Evolutionary conservation across 768 basidiomycete genomes (phyloP).

Genomic region (Pisolithus tinctorius): DNA sequence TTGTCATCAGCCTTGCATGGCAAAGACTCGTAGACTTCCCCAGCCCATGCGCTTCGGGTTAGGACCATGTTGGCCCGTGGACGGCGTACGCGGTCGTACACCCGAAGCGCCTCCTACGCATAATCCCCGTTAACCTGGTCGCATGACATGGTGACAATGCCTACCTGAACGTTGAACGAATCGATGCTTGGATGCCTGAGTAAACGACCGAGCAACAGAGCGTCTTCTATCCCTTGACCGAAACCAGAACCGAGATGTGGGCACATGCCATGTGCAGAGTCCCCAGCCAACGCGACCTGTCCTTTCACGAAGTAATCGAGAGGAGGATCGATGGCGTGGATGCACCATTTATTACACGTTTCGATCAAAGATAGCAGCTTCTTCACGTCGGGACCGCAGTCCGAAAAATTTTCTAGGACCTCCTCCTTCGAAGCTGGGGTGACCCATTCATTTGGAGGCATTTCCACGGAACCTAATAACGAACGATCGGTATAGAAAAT

Average conservation of each 20-base stretch:
- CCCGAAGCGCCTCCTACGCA: conserved; percentile 37
- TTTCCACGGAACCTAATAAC: conserved; percentile 20
- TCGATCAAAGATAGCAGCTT: conserved; percentile 37
- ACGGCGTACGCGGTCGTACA: conserved; percentile 39
- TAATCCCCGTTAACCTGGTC: background rate
- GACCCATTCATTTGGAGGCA: conserved; percentile 35
- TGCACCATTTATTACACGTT: conserved; percentile 44
- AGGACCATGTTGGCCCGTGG: conserved; percentile 47
- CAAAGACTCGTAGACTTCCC: conserved; percentile 32
- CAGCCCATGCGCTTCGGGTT: conserved; percentile 33
- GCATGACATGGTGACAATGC: conserved; percentile 2
- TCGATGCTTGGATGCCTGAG: conserved; percentile 38
- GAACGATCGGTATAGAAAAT: conserved; percentile 32
- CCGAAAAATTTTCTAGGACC: conserved; percentile 35
- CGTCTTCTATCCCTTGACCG: conserved; percentile 56
- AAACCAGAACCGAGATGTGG: conserved; percentile 55
- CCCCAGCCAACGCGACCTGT: conserved; percentile 46
- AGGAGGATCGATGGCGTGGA: conserved; percentile 43
- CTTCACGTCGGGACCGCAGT: conserved; percentile 40
- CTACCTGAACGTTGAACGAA: conserved; percentile 34
- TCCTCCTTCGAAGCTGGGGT: conserved; percentile 34
- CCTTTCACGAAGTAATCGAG: conserved; percentile 38
- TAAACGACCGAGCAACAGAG: conserved; percentile 38
- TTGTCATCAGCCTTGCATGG: conserved; percentile 26
- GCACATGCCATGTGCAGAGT: conserved; percentile 54